phyloP scores from a whole-genome alignment of 805 yeast genomes.

The Yarrowia sp. region DNA sequence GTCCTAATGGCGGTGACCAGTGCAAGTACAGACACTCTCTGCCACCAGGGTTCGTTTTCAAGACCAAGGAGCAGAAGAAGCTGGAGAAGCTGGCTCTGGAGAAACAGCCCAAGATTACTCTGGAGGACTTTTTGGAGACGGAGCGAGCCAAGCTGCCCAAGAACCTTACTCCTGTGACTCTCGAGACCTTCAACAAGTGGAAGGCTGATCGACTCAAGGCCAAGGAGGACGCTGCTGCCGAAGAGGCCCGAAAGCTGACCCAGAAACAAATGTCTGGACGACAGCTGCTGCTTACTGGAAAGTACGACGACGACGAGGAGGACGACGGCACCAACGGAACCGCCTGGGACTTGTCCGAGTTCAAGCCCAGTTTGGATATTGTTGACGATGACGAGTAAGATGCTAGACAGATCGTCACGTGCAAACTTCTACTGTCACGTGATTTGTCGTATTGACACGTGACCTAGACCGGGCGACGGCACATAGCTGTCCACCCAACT shows the following conservation, averaged over 20 bases:
- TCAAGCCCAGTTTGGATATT: constrained; percentile 22
- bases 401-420: too few species aligned
- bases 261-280: constrained; percentile 37
- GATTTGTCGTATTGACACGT: too few species aligned
- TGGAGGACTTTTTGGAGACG: constrained; percentile 93
- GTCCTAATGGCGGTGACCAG: constrained; percentile 89
- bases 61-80: constrained; percentile 93
- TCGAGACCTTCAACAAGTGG: constrained; percentile 79
- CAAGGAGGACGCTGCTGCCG: constrained; percentile 41
- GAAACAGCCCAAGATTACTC: constrained; percentile 80
- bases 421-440: too few species aligned
- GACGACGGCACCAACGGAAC: constrained; percentile 32
- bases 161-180: constrained; percentile 76
- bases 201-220: constrained; percentile 63
- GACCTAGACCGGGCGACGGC: too few species aligned
- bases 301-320: constrained; percentile 37
- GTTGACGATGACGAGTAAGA: constrained; percentile 8
- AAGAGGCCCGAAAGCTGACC: constrained; percentile 43
- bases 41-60: constrained; percentile 94
- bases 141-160: constrained; percentile 83
- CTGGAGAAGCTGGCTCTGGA: constrained; percentile 82
- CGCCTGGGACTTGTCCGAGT: constrained; percentile 24
- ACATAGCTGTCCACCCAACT: too few species aligned
- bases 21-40: constrained; percentile 94
- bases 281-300: constrained; percentile 42